phyloP scores from a whole-genome alignment of 495 filamentous ascomycete genomes.

The Rusavskia elegans region DNA sequence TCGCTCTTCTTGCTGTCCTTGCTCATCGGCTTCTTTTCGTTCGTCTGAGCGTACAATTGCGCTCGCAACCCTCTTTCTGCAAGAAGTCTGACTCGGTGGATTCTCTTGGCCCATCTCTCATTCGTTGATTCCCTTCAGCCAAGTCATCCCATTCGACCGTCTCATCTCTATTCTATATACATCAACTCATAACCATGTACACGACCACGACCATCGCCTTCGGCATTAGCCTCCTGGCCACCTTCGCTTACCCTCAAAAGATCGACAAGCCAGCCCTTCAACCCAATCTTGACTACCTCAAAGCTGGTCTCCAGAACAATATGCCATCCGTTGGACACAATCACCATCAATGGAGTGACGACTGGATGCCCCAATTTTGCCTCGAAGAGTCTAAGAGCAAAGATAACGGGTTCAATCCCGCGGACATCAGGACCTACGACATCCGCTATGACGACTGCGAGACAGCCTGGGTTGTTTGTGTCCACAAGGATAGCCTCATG shows the following conservation, averaged over 20 bases:
- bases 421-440: constrained; percentile 17
- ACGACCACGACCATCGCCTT: not conserved
- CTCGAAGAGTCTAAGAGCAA: constrained; percentile 9
- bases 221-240: not conserved
- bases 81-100: not conserved
- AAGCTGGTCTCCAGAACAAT: constrained; percentile 5
- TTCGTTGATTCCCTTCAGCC: no score
- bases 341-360: constrained; percentile 5
- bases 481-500: constrained; percentile 10
- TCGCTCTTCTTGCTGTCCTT: not conserved
- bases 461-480: constrained; percentile 19
- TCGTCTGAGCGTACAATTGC: not conserved
- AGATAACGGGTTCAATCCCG: constrained; percentile 4
- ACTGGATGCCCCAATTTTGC: constrained; percentile 11
- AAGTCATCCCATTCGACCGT: no score
- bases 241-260: not conserved
- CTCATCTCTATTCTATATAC: no score
- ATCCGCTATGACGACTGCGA: constrained; percentile 15
- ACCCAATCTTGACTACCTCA: constrained; percentile 6
- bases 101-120: not conserved
- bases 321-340: not conserved
- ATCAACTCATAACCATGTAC: not conserved
- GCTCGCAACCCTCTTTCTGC: not conserved
- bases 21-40: not conserved
- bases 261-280: constrained; percentile 4